These are phyloP conservation scores for Debaryomyces maramus DNA, from an alignment of 805 yeast genomes.

Conservation along the genomic window DNA sequence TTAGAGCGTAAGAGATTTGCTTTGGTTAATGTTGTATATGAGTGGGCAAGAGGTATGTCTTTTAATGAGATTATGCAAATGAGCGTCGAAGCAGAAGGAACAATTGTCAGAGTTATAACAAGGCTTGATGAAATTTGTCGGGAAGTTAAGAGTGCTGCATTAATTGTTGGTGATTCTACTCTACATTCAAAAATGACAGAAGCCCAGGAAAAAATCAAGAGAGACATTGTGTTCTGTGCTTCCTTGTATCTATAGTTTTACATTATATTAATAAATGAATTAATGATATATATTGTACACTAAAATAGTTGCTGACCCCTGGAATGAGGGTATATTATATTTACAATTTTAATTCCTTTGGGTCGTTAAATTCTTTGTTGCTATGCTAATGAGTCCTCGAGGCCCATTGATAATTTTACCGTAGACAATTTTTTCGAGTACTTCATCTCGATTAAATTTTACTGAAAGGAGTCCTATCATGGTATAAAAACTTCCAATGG, in stretches of 20 bases:
- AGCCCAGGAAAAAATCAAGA: slow-evolving; percentile 91
- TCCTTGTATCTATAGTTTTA: slow-evolving; percentile 68
- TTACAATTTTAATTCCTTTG: background rate
- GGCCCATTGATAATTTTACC: slow-evolving; percentile 28
- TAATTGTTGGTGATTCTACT: slow-evolving; percentile 91
- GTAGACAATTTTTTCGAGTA: slow-evolving; percentile 19
- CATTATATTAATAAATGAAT: background rate
- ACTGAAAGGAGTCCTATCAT: slow-evolving; percentile 34
- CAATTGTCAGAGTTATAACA: slow-evolving; percentile 93
- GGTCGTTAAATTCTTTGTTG: slow-evolving; percentile 9
- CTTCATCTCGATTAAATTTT: slow-evolving; percentile 27
- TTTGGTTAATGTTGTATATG: slow-evolving; percentile 89
- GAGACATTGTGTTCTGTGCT: slow-evolving; percentile 97
- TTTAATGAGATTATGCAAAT: slow-evolving; percentile 89
- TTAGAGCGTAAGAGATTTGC: slow-evolving; percentile 84
- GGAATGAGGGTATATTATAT: background rate
- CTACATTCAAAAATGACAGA: slow-evolving; percentile 84
- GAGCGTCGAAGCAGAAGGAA: slow-evolving; percentile 91
- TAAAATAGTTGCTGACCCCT: background rate
- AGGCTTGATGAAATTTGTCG: slow-evolving; percentile 93
- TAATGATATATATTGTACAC: slow-evolving; percentile 1
- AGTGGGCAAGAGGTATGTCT: slow-evolving; percentile 94
- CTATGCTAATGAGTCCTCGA: slow-evolving; percentile 29
- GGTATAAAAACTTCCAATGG: slow-evolving; percentile 39
- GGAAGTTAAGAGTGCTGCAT: slow-evolving; percentile 89